These are phyloP conservation scores for Pleurozium schreberi DNA, from an alignment of 225 moss, liverwort and hornwort species.

Conservation along the genomic window DNA sequence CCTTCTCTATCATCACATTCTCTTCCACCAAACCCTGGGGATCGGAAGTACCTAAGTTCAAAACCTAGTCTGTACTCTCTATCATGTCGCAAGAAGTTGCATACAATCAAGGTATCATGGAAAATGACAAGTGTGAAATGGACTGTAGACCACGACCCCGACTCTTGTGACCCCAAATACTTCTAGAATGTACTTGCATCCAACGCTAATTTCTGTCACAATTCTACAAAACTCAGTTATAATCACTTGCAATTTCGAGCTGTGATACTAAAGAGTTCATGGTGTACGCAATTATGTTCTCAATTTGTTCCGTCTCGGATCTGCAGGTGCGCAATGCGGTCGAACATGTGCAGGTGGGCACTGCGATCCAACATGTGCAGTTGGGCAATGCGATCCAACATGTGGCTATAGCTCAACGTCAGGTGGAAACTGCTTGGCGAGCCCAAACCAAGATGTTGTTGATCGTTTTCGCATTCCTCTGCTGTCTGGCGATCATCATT, in stretches of 20 bases:
- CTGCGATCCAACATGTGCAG: conserved; percentile 21
- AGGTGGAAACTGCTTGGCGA: conserved; percentile 41
- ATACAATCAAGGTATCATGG: background rate
- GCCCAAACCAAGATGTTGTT: conserved; percentile 37
- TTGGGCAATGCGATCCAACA: background rate
- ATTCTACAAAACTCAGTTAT: background rate
- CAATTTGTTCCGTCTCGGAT: background rate
- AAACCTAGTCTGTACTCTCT: background rate
- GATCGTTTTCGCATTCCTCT: conserved; percentile 22
- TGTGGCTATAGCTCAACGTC: conserved; percentile 13
- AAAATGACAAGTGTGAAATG: background rate
- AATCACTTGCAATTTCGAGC: background rate
- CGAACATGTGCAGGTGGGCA: conserved; percentile 9
- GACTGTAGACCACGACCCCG: background rate
- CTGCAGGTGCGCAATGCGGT: background rate
- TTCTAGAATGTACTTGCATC: background rate
- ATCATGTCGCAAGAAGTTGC: background rate
- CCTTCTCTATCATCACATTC: background rate
- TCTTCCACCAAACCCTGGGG: background rate
- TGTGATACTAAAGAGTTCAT: background rate
- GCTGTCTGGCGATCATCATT: conserved; percentile 11
- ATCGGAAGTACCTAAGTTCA: background rate
- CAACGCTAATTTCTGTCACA: too few species aligned
- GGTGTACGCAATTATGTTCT: background rate
- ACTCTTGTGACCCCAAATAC: too few species aligned